A percentile compares a stretch with the other conserved stretches of the same genome.
These are phyloP conservation scores for Cymbidium sinense DNA, from an alignment of 106 monocot genomes.

Conservation along the genomic window DNA sequence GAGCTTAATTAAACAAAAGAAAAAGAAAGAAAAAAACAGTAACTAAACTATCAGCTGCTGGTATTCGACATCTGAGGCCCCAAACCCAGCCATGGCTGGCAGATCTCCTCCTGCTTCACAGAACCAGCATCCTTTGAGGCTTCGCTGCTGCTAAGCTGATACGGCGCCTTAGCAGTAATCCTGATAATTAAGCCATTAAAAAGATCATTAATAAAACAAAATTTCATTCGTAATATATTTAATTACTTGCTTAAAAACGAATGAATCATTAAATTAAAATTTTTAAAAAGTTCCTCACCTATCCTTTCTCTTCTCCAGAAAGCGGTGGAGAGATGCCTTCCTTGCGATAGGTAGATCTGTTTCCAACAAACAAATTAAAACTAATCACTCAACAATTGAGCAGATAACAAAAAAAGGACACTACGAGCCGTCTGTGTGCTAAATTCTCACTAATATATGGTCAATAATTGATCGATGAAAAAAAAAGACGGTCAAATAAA, in stretches of 20 bases:
- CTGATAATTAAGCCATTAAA: conserved; percentile 2
- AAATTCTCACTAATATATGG: no score
- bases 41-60: background rate
- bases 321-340: conserved; percentile 56
- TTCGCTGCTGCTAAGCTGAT: conserved; percentile 11
- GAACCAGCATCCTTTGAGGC: background rate
- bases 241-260: background rate
- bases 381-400: background rate
- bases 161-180: conserved; percentile 32
- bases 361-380: background rate
- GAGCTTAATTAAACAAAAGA: background rate
- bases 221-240: background rate
- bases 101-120: conserved; percentile 22
- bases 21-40: no score
- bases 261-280: background rate
- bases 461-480: no score
- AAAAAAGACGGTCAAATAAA: no score
- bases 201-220: background rate
- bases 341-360: conserved; percentile 56
- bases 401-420: background rate
- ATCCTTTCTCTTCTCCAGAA: conserved; percentile 87
- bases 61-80: conserved; percentile 11
- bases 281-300: conserved; percentile 21
- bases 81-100: conserved; percentile 39
- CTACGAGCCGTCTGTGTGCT: background rate